A percentile compares a stretch with the other conserved stretches of the same genome.
phyloP scores from a whole-genome alignment of 352 stramenopile species.

The Poterioochromonas sp. region DNA sequence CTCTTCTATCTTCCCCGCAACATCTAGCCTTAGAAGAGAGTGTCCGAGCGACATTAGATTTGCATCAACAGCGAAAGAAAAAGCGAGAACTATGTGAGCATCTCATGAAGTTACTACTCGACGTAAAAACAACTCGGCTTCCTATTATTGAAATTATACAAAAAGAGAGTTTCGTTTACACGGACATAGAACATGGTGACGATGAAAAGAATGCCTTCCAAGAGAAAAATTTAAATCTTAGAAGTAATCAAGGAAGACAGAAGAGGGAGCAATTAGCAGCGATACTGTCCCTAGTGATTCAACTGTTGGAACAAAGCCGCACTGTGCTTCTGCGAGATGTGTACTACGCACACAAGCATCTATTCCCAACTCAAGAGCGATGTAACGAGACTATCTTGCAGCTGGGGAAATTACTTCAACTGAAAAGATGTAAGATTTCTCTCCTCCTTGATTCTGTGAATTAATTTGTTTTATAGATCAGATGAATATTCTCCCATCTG shows the following conservation, averaged over 20 bases:
- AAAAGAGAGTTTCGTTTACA: too few species aligned
- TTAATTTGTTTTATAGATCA: neutral
- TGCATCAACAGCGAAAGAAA: neutral
- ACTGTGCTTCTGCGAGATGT: constrained; percentile 6
- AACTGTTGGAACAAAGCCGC: neutral
- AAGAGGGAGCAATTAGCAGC: too few species aligned
- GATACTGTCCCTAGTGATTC: too few species aligned
- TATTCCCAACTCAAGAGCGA: neutral
- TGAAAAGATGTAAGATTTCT: neutral
- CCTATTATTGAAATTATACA: too few species aligned
- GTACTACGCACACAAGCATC: constrained; percentile 1
- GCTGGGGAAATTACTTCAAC: neutral
- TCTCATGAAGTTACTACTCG: neutral
- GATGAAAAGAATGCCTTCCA: too few species aligned
- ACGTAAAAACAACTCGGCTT: neutral
- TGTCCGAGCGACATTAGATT: too few species aligned
- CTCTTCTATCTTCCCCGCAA: too few species aligned
- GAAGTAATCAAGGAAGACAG: too few species aligned
- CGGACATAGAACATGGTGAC: too few species aligned
- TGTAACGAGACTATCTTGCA: constrained; percentile 5
- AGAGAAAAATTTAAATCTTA: too few species aligned
- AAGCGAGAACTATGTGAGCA: neutral
- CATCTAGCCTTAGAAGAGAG: too few species aligned
- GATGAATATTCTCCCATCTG: neutral
- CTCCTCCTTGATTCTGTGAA: neutral